phyloP scores from a whole-genome alignment of 768 basidiomycete species.

The Trametopsis cervina region DNA sequence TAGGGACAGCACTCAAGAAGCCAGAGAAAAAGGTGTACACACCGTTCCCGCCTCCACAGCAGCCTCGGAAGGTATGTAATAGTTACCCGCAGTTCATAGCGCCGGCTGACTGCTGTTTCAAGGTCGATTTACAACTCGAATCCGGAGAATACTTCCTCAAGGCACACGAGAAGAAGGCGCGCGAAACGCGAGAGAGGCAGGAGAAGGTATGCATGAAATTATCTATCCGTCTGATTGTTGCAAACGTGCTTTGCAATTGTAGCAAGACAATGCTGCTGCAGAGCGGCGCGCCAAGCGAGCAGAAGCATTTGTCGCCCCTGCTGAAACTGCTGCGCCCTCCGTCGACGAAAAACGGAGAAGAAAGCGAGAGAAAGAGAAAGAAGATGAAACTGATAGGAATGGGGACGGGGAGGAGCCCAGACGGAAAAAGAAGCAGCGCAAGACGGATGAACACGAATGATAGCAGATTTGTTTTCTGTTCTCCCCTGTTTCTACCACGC shows the following conservation, averaged over 20 bases:
- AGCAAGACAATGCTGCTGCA: constrained; percentile 77
- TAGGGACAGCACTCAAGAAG: constrained; percentile 32
- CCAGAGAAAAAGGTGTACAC: constrained; percentile 88
- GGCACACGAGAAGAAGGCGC: constrained; percentile 73
- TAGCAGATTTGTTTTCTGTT: neutral
- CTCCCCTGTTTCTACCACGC: neutral
- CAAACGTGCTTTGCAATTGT: neutral
- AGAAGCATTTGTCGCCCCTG: constrained; percentile 82
- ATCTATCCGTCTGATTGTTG: neutral
- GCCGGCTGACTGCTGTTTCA: neutral
- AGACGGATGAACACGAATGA: constrained; percentile 9
- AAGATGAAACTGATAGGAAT: constrained; percentile 22
- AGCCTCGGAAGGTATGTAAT: constrained; percentile 76
- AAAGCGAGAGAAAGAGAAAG: constrained; percentile 36
- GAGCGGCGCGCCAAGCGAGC: constrained; percentile 75
- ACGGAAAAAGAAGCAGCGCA: constrained; percentile 38
- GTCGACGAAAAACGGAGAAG: constrained; percentile 72
- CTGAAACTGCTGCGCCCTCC: constrained; percentile 64
- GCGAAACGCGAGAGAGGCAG: constrained; percentile 62
- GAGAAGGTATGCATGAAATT: constrained; percentile 50
- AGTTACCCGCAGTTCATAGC: too few relatives aligned
- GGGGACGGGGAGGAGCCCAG: constrained; percentile 26
- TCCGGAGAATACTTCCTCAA: constrained; percentile 99
- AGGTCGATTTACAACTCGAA: constrained; percentile 92
- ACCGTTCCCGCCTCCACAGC: constrained; percentile 96